Percentiles rank a stretch among this genome's conserved stretches.
Evolutionary conservation across 768 basidiomycete species (phyloP).

Genomic region (Collybia nuda): DNA sequence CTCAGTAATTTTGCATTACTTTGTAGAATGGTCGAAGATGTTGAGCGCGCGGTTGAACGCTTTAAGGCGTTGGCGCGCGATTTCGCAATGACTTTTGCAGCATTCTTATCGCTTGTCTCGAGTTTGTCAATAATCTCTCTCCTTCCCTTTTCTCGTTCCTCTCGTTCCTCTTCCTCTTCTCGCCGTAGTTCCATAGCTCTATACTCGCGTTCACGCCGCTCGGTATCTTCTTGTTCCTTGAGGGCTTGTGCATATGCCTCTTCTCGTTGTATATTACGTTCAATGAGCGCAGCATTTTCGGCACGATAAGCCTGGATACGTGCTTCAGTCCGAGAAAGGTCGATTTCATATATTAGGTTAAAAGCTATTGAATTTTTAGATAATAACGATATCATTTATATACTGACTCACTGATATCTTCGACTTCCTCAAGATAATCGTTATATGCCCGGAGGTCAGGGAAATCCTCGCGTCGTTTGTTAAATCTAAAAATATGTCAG

Average conservation of each 20-base stretch:
- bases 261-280: conserved; percentile 81
- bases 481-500: conserved; percentile 62
- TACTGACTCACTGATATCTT: conserved; percentile 64
- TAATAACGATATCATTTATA: conserved; percentile 5
- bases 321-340: conserved; percentile 78
- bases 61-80: conserved; percentile 64
- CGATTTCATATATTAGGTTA: conserved; percentile 91
- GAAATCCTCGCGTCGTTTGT: conserved; percentile 92
- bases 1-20: conserved; percentile 53
- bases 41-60: conserved; percentile 56
- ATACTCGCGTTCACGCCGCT: conserved; percentile 66
- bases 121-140: conserved; percentile 80
- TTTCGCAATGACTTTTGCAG: conserved; percentile 67
- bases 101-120: conserved; percentile 74
- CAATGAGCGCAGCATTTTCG: conserved; percentile 81
- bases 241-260: conserved; percentile 72
- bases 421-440: conserved; percentile 94
- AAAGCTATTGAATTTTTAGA: conserved; percentile 61
- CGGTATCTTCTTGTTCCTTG: conserved; percentile 79
- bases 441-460: conserved; percentile 78
- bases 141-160: conserved; percentile 69
- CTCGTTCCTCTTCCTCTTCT: conserved; percentile 74
- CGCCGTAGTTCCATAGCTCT: conserved; percentile 65
- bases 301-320: conserved; percentile 76
- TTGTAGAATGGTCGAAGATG: conserved; percentile 42